These are phyloP conservation scores for Samsoniella hepiali DNA, from an alignment of 2,329 filamentous ascomycete species.

Conservation along the genomic window DNA sequence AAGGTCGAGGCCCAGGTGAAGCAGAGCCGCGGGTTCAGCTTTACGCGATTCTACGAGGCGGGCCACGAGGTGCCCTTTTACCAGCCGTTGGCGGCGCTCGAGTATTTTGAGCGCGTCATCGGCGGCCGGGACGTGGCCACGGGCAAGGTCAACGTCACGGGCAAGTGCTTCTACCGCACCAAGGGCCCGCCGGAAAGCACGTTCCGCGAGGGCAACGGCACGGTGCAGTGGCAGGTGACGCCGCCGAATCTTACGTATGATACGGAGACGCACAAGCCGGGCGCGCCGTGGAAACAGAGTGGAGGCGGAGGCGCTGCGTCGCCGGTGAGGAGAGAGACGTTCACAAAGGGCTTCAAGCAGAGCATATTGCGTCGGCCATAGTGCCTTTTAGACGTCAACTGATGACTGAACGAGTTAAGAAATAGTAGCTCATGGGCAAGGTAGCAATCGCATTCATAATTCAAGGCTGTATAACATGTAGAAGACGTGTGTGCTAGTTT, in stretches of 20 bases:
- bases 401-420: no score
- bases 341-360: background rate
- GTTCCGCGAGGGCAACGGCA: background rate
- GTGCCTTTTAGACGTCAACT: no score
- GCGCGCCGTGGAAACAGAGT: background rate
- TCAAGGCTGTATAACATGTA: background rate
- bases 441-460: background rate
- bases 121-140: slow-evolving; percentile 51
- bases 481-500: background rate
- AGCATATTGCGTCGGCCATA: no score
- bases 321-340: background rate
- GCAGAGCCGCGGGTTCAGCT: slow-evolving; percentile 70
- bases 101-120: slow-evolving; percentile 57
- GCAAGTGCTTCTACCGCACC: slow-evolving; percentile 24
- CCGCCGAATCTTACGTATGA: background rate
- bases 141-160: slow-evolving; percentile 49
- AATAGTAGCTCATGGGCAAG: background rate
- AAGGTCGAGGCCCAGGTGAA: slow-evolving; percentile 50
- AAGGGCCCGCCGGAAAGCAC: background rate
- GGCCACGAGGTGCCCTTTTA: slow-evolving; percentile 61
- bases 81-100: slow-evolving; percentile 55
- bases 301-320: no score
- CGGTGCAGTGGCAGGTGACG: background rate
- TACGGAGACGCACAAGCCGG: background rate
- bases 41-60: slow-evolving; percentile 62